These are phyloP conservation scores for Apophysomyces elegans DNA, from an alignment of 371 early-diverging fungal genomes.

Conservation along the genomic window DNA sequence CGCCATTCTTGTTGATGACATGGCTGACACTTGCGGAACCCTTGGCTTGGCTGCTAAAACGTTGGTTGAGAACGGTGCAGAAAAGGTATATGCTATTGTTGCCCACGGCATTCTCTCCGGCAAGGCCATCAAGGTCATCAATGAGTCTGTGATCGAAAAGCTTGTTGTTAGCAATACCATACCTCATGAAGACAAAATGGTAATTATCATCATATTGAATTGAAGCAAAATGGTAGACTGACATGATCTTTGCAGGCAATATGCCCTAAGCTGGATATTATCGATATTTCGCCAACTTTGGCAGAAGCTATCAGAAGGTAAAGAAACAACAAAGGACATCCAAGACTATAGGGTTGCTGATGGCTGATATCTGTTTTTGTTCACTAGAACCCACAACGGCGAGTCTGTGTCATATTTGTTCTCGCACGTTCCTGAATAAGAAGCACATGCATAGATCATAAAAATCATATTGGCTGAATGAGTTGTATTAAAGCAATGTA, in stretches of 20 bases:
- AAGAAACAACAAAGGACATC: not conserved
- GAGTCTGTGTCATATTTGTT: conserved; percentile 93
- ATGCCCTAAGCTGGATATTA: conserved; percentile 90
- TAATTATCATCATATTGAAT: conserved; percentile 14
- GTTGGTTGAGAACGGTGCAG: conserved; percentile 90
- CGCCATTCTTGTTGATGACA: conserved; percentile 96
- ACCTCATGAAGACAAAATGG: conserved; percentile 88
- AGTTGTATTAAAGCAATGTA: conserved; percentile 9
- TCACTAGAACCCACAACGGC: conserved; percentile 88
- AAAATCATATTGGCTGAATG: conserved; percentile 6
- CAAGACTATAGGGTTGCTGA: not conserved
- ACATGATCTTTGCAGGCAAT: conserved; percentile 43
- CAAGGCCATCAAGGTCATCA: conserved; percentile 89
- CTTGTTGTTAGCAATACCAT: conserved; percentile 95
- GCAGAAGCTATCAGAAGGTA: conserved; percentile 89
- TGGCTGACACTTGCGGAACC: conserved; percentile 98
- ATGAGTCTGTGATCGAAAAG: conserved; percentile 82
- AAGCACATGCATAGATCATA: conserved; percentile 10
- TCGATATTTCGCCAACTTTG: conserved; percentile 92
- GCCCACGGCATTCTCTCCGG: conserved; percentile 95
- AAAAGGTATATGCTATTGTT: conserved; percentile 94
- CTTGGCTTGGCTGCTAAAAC: conserved; percentile 92
- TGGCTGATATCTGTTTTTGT: not conserved
- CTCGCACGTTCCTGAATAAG: conserved; percentile 59
- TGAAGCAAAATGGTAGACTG: not conserved